These are phyloP conservation scores for Pittosporum tobira DNA, from an alignment of 129 eudicot genomes.

Conservation along the genomic window DNA sequence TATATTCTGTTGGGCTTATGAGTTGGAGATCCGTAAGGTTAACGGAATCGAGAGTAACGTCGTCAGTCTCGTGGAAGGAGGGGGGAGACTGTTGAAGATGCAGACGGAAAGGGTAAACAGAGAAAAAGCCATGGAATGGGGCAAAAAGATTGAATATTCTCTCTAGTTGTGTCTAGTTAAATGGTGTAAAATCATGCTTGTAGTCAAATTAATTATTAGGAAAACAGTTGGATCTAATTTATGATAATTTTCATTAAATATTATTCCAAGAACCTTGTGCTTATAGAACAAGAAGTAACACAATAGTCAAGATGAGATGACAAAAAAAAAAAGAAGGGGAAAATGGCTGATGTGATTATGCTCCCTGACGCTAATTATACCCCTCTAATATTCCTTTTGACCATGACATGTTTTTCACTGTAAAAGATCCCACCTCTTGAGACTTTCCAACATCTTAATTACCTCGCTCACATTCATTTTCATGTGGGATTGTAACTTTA, in stretches of 20 bases:
- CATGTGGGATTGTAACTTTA: too few relatives aligned
- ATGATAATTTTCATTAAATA: not conserved
- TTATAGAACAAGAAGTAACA: constrained; percentile 7
- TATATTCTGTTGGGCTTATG: constrained; percentile 57
- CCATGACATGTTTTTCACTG: not conserved
- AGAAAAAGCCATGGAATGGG: constrained; percentile 3
- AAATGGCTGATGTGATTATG: constrained; percentile 7
- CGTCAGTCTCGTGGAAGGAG: not conserved
- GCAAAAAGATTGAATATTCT: not conserved
- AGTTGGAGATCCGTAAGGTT: not conserved
- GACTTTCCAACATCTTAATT: too few relatives aligned
- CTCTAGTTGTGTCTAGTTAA: constrained; percentile 15
- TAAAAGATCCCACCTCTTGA: not conserved
- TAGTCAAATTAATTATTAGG: constrained; percentile 19
- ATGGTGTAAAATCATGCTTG: constrained; percentile 41
- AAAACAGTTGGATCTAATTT: constrained; percentile 5
- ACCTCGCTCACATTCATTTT: too few relatives aligned
- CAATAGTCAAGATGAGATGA: not conserved
- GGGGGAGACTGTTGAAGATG: constrained; percentile 7
- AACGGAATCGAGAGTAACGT: not conserved
- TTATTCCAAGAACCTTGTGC: constrained; percentile 19
- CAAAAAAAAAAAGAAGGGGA: not conserved
- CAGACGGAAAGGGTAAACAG: constrained; percentile 4
- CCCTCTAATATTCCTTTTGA: constrained; percentile 13
- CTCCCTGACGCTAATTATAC: not conserved